Percentiles rank a stretch among this genome's conserved stretches.
phyloP scores from a whole-genome alignment of 2,329 filamentous ascomycete species.

The Neonectria faginata region DNA sequence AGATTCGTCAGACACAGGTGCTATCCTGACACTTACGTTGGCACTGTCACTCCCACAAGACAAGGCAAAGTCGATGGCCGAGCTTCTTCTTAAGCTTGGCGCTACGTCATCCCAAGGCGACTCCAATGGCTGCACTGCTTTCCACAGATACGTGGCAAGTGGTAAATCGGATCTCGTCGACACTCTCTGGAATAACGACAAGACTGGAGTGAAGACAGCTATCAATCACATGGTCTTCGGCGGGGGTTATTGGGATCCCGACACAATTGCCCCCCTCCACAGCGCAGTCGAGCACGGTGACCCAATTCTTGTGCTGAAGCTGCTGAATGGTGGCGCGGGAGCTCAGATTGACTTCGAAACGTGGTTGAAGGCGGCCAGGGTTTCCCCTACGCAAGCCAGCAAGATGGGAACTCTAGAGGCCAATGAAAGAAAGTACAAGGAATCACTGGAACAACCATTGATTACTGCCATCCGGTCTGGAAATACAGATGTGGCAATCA shows the following conservation, averaged over 20 bases:
- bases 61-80: conserved; percentile 73
- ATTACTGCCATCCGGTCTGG: conserved; percentile 66
- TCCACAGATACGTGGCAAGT: conserved; percentile 72
- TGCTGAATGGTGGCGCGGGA: conserved; percentile 73
- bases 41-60: conserved; percentile 72
- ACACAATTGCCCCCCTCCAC: conserved; percentile 64
- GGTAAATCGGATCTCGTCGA: conserved; percentile 62
- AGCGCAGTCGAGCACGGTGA: conserved; percentile 69
- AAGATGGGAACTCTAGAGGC: conserved; percentile 56
- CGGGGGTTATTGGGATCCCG: conserved; percentile 48
- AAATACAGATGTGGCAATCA: conserved; percentile 61
- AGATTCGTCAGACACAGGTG: conserved; percentile 63
- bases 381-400: conserved; percentile 53
- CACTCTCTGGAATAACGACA: conserved; percentile 66
- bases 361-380: conserved; percentile 70
- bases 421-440: conserved; percentile 62
- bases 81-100: conserved; percentile 74
- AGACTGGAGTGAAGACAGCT: conserved; percentile 69
- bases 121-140: conserved; percentile 69
- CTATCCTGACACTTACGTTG: conserved; percentile 78
- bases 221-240: conserved; percentile 72
- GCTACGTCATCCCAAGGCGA: conserved; percentile 81
- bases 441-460: conserved; percentile 71
- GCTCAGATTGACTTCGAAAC: conserved; percentile 70
- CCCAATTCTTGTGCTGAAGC: conserved; percentile 63